phyloP scores from a whole-genome alignment of 768 basidiomycete genomes.

The Chalciporus pseudorubinellus region DNA sequence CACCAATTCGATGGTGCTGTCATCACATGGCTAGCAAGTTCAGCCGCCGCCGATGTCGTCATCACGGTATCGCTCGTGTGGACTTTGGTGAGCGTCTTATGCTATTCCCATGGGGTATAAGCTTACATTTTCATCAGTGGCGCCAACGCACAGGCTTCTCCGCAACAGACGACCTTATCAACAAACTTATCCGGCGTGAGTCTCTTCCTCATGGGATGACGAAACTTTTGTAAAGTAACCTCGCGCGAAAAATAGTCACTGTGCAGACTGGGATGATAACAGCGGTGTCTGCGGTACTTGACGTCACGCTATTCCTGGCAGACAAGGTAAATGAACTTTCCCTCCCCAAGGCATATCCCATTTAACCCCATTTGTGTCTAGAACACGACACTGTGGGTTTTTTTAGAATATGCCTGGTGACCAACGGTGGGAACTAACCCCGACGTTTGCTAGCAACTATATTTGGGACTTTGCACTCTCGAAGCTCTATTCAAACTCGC shows the following conservation, averaged over 20 bases:
- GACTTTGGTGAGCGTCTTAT: constrained; percentile 35
- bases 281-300: constrained; percentile 18
- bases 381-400: constrained; percentile 9
- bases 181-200: constrained; percentile 42
- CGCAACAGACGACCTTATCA: constrained; percentile 40
- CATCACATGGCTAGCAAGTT: constrained; percentile 43
- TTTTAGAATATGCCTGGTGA: neutral
- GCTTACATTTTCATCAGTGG: constrained; percentile 23
- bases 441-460: constrained; percentile 9
- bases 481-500: constrained; percentile 27
- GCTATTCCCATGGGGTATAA: neutral
- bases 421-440: neutral
- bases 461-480: constrained; percentile 26
- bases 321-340: constrained; percentile 8
- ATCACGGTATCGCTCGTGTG: constrained; percentile 44
- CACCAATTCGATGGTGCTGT: constrained; percentile 33
- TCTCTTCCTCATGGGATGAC: neutral
- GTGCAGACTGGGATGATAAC: constrained; percentile 32
- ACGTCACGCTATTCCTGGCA: constrained; percentile 24
- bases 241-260: constrained; percentile 18
- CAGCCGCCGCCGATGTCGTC: constrained; percentile 39
- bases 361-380: neutral
- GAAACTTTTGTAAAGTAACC: neutral
- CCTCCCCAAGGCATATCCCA: neutral
- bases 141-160: constrained; percentile 43